Evolutionary conservation across 1,284 basidiomycete species (phyloP).

Genomic region (Cutaneotrichosporon curvatum): DNA sequence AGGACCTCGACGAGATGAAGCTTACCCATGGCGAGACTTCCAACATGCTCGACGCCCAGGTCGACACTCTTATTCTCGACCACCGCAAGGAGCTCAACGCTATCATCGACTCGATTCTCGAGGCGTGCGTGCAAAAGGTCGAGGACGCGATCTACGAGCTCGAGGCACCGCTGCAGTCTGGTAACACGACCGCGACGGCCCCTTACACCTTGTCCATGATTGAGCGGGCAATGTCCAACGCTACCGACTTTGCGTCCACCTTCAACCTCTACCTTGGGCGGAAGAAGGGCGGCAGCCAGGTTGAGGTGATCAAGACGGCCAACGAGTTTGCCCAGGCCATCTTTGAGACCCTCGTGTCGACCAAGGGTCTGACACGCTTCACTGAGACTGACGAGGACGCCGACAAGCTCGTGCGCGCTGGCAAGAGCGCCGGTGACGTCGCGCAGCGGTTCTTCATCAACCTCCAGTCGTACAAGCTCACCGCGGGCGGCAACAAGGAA

Average conservation of each 20-base stretch:
- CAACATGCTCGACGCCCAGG: slow-evolving; percentile 86
- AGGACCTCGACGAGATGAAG: slow-evolving; percentile 79
- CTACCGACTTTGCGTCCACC: slow-evolving; percentile 90
- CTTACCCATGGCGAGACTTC: slow-evolving; percentile 77
- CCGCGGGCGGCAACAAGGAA: slow-evolving; percentile 66
- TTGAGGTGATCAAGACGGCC: slow-evolving; percentile 95
- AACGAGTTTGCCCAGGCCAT: slow-evolving; percentile 94
- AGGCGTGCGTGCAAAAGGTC: slow-evolving; percentile 92
- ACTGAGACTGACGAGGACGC: slow-evolving; percentile 83
- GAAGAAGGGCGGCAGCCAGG: slow-evolving; percentile 77
- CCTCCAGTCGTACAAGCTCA: slow-evolving; percentile 88
- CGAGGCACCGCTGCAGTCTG: slow-evolving; percentile 86
- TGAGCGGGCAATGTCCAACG: slow-evolving; percentile 88
- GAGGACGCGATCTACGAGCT: slow-evolving; percentile 97
- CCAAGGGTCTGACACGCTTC: slow-evolving; percentile 91
- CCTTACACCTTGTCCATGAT: slow-evolving; percentile 98
- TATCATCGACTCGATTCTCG: slow-evolving; percentile 97
- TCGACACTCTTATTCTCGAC: slow-evolving; percentile 94
- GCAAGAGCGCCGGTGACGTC: slow-evolving; percentile 77
- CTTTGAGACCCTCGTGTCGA: slow-evolving; percentile 82
- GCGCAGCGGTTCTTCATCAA: slow-evolving; percentile 90
- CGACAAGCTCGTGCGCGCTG: slow-evolving; percentile 81
- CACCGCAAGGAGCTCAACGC: slow-evolving; percentile 96
- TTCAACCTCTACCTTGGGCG: slow-evolving; percentile 88
- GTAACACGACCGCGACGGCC: slow-evolving; percentile 92